Conservation (phyloP, 805 yeast genomes). For the Monosporozyma siamensis region DNA sequence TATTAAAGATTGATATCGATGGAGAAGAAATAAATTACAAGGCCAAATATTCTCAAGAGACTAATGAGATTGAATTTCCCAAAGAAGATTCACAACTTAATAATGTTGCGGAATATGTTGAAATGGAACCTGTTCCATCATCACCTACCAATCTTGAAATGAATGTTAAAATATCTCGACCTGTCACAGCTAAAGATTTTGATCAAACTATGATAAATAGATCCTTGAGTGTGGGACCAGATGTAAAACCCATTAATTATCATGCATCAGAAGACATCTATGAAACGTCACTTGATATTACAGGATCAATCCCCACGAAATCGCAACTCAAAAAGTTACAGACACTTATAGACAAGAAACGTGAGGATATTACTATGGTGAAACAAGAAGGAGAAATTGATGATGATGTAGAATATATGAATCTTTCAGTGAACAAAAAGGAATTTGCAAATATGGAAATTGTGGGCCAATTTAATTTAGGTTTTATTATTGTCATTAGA, state of each 20-base stretch:
- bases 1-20: conserved; percentile 17
- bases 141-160: conserved; percentile 10
- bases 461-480: conserved; percentile 92
- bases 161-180: conserved; percentile 12
- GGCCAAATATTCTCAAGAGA: conserved; percentile 10
- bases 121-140: conserved; percentile 4
- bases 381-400: conserved; percentile 37
- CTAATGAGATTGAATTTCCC: neutral
- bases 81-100: neutral
- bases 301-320: neutral
- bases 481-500: conserved; percentile 72
- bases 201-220: conserved; percentile 1
- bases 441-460: conserved; percentile 71
- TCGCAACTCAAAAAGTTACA: neutral
- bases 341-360: no score
- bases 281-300: neutral
- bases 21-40: conserved; percentile 14
- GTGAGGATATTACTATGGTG: conserved; percentile 16
- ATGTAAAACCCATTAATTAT: neutral
- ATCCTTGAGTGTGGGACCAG: conserved; percentile 1
- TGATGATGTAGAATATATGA: conserved; percentile 49
- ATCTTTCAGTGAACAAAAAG: conserved; percentile 53
- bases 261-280: neutral
- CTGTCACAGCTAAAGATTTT: neutral
- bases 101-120: conserved; percentile 3